A percentile compares a stretch with the other conserved stretches of the same genome.
Conservation (phyloP, 495 filamentous ascomycete species). For the Pyronema omphalodes region DNA sequence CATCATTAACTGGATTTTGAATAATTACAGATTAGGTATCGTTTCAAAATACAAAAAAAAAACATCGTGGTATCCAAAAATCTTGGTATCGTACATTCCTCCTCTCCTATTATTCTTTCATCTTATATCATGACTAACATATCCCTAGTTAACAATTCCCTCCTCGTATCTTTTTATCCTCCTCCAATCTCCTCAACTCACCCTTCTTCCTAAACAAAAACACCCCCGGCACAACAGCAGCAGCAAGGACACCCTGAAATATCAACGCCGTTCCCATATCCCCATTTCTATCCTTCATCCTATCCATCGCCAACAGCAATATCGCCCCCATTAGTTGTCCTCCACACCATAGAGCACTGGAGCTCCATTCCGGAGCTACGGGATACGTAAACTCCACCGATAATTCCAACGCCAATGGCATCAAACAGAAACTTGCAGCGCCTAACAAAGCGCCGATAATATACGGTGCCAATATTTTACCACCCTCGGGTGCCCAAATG, state of each 20-base stretch:
- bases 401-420: constrained; percentile 76
- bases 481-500: constrained; percentile 59
- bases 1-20: too few relatives aligned
- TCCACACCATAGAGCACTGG: constrained; percentile 63
- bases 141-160: too few relatives aligned
- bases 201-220: not conserved
- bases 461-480: constrained; percentile 51
- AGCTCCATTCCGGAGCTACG: constrained; percentile 69
- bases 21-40: too few relatives aligned
- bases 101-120: too few relatives aligned
- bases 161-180: not conserved
- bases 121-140: too few relatives aligned
- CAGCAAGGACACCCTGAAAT: not conserved
- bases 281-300: constrained; percentile 37
- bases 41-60: too few relatives aligned
- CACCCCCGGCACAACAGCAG: not conserved
- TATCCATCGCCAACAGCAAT: constrained; percentile 68
- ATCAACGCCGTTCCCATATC: constrained; percentile 1
- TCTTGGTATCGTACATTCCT: too few relatives aligned
- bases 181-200: not conserved
- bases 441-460: constrained; percentile 55
- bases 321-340: constrained; percentile 64
- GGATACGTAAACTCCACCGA: constrained; percentile 74
- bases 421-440: constrained; percentile 56
- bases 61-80: too few relatives aligned